These are phyloP conservation scores for Sarcocystis neurona DNA, from an alignment of 169 alveolate genomes.

Conservation along the genomic window DNA sequence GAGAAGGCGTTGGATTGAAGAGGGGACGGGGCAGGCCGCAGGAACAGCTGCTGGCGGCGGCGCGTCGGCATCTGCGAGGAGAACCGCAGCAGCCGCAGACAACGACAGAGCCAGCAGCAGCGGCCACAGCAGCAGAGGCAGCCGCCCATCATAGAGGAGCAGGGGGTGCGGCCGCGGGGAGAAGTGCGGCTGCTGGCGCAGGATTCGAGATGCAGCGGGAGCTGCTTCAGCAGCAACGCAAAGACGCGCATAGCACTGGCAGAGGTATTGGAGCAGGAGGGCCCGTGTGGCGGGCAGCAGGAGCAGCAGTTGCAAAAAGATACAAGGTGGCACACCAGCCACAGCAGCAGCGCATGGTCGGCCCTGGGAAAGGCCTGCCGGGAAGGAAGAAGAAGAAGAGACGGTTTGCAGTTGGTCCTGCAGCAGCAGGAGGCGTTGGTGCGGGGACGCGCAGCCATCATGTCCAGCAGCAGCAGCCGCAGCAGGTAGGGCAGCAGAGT, in stretches of 20 bases:
- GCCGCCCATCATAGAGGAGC: too few relatives aligned
- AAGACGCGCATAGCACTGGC: too few relatives aligned
- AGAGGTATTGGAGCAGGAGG: too few relatives aligned
- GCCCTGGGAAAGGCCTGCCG: not conserved
- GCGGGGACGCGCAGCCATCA: not conserved
- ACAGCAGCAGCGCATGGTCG: not conserved
- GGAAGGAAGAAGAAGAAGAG: not conserved
- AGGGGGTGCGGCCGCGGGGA: not conserved
- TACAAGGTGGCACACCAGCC: not conserved
- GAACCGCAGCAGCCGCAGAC: not conserved
- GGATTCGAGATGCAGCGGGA: not conserved
- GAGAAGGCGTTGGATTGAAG: not conserved
- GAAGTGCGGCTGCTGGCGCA: not conserved
- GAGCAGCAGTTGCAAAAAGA: not conserved
- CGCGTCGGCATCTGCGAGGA: not conserved
- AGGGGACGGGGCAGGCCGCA: not conserved
- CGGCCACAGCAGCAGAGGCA: too few relatives aligned
- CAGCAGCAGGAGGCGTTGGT: not conserved
- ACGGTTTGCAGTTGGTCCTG: not conserved
- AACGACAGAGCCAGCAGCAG: not conserved
- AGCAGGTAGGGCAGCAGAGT: not conserved
- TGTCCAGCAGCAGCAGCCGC: not conserved
- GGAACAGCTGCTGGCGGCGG: not conserved
- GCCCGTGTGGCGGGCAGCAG: not conserved
- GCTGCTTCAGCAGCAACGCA: too few relatives aligned